phyloP scores from a whole-genome alignment of 768 basidiomycete genomes.

The Suillus subaureus region DNA sequence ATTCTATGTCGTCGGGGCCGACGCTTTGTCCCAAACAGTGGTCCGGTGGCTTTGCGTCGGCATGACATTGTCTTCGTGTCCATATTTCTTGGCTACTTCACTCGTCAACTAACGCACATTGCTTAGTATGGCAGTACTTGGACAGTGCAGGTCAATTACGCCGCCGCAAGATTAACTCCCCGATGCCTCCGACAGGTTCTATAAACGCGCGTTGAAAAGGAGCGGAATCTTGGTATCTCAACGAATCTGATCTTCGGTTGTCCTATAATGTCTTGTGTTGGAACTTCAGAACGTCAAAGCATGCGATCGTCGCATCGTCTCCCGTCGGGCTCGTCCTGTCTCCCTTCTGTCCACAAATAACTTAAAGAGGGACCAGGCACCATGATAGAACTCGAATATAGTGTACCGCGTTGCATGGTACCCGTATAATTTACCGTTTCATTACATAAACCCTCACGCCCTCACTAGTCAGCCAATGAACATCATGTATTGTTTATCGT shows the following conservation, averaged over 20 bases:
- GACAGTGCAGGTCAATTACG: neutral
- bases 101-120: neutral
- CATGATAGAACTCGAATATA: slow-evolving; percentile 13
- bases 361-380: slow-evolving; percentile 27
- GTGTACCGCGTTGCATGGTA: slow-evolving; percentile 1
- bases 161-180: neutral
- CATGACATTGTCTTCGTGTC: neutral
- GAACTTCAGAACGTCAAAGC: neutral
- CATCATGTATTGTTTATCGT: slow-evolving; percentile 5
- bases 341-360: neutral
- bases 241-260: neutral
- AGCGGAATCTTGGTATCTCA: neutral
- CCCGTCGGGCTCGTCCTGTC: neutral
- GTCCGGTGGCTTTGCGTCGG: neutral
- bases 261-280: neutral
- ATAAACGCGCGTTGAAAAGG: neutral
- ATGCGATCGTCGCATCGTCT: neutral
- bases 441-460: slow-evolving; percentile 16
- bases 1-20: neutral
- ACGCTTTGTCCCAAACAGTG: neutral
- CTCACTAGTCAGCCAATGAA: slow-evolving; percentile 10
- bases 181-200: neutral
- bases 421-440: slow-evolving; percentile 17
- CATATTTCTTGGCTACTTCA: neutral
- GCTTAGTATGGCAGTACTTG: neutral